These are phyloP conservation scores for Phlegmacium glaucopus DNA, from an alignment of 768 basidiomycete species.

Conservation along the genomic window DNA sequence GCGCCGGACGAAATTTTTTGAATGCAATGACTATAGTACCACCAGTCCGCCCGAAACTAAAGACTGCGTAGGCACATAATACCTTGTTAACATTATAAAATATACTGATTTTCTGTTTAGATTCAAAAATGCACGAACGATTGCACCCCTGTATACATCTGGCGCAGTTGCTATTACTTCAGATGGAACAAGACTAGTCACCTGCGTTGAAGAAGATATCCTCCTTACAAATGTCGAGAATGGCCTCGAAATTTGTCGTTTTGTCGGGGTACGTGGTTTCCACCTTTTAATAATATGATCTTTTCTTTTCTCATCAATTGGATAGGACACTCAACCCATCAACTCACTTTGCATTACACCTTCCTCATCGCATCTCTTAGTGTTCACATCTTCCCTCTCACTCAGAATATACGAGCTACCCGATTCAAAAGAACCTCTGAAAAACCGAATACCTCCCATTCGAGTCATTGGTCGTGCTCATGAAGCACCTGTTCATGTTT, in stretches of 20 bases:
- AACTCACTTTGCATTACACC: conserved; percentile 82
- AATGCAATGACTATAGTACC: conserved; percentile 30
- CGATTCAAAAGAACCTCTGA: conserved; percentile 31
- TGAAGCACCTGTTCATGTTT: conserved; percentile 91
- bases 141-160: conserved; percentile 82
- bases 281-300: conserved; percentile 2
- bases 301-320: conserved; percentile 3
- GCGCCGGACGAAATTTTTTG: too few relatives aligned
- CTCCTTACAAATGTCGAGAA: conserved; percentile 76
- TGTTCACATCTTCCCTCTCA: conserved; percentile 79
- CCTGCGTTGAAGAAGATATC: conserved; percentile 85
- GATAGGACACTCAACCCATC: conserved; percentile 80
- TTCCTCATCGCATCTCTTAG: conserved; percentile 66
- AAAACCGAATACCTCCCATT: conserved; percentile 59
- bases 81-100: neutral
- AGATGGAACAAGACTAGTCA: conserved; percentile 79
- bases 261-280: conserved; percentile 66
- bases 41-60: conserved; percentile 43
- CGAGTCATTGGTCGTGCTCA: conserved; percentile 84
- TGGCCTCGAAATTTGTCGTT: conserved; percentile 75
- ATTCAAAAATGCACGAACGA: conserved; percentile 70
- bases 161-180: conserved; percentile 79
- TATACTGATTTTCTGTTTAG: conserved; percentile 33
- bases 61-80: conserved; percentile 53
- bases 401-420: conserved; percentile 86